phyloP scores from a whole-genome alignment of 2,329 filamentous ascomycete species.

The Didymella keratinophila region DNA sequence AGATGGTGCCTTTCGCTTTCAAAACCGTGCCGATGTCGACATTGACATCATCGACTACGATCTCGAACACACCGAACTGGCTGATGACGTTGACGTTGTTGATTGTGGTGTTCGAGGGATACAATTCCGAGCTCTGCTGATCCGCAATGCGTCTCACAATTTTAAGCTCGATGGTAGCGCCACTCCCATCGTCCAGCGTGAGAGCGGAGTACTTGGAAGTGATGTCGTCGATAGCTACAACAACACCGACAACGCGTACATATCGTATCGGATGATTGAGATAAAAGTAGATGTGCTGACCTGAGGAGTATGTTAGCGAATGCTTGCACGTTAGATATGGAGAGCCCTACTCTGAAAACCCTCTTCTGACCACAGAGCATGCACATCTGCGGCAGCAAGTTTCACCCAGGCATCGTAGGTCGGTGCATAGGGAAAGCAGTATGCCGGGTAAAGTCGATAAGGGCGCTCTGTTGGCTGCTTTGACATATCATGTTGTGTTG shows the following conservation, averaged over 20 bases:
- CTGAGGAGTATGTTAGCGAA: conserved; percentile 42
- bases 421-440: conserved; percentile 66
- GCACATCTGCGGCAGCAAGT: conserved; percentile 64
- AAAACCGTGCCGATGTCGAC: conserved; percentile 60
- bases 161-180: conserved; percentile 64
- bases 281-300: conserved; percentile 63
- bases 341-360: conserved; percentile 59
- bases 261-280: conserved; percentile 62
- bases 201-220: conserved; percentile 55
- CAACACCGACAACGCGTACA: conserved; percentile 55
- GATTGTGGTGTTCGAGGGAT: conserved; percentile 47
- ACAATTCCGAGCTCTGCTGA: conserved; percentile 31
- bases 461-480: conserved; percentile 33
- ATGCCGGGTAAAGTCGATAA: conserved; percentile 62
- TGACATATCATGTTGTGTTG: conserved; percentile 44
- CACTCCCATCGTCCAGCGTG: conserved; percentile 68
- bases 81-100: conserved; percentile 52
- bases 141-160: conserved; percentile 52
- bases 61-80: conserved; percentile 52
- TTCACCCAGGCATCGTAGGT: conserved; percentile 71
- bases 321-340: not conserved
- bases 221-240: conserved; percentile 56
- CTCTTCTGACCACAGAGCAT: conserved; percentile 56
- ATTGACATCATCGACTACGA: conserved; percentile 41
- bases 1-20: conserved; percentile 65